Evolutionary conservation across 208 protist species (phyloP), one percentile per base, ranked within the genome.

Genomic region (Vickermania ingenoplastis): DNA sequence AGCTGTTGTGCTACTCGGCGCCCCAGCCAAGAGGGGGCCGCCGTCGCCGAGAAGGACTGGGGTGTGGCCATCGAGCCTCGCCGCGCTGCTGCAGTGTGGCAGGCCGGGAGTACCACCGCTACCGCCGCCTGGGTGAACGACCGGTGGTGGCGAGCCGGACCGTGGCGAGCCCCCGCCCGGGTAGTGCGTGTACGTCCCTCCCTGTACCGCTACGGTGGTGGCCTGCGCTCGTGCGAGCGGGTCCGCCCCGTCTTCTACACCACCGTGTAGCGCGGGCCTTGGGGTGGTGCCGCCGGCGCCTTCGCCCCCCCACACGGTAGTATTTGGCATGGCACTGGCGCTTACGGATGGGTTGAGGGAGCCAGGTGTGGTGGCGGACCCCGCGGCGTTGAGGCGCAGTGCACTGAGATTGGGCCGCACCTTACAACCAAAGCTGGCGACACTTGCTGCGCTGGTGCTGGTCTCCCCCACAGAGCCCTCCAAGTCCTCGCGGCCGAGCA

Each of bases 41-140:
- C n/a, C n/a, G n/a, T n/a, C n/a, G n/a, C n/a, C n/a, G n/a, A n/a
- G n/a, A n/a, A n/a, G n/a, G n/a, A n/a, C n/a, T n/a, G n/a, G n/a
- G n/a, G n/a, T n/a, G n/a, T n/a, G n/a, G n/a, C n/a, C n/a, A n/a
- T n/a, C n/a, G n/a, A n/a, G n/a, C n/a, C n/a, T n/a, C n/a, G n/a
- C n/a, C n/a, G n/a, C n/a, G n/a, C n/a, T n/a, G n/a, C n/a, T n/a
- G n/a, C n/a, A n/a, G n/a, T n/a, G n/a, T n/a, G n/a, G n/a, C n/a
- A n/a, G n/a, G n/a, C n/a, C n/a, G n/a, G n/a, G n/a, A n/a, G n/a
- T n/a, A n/a, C n/a, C n/a, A n/a, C n/a, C n/a, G 17, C n/a, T 24
- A 1, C 65, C 3, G 61, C 65, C 41, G 63, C 57, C 45, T 59
- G 51, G 64, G 68, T 71, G 22, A 51, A 28, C 17, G 65, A 59